A percentile compares a stretch with the other conserved stretches of the same genome.
phyloP scores from a whole-genome alignment of 257 asterid species.

The Ligustrum vulgare region DNA sequence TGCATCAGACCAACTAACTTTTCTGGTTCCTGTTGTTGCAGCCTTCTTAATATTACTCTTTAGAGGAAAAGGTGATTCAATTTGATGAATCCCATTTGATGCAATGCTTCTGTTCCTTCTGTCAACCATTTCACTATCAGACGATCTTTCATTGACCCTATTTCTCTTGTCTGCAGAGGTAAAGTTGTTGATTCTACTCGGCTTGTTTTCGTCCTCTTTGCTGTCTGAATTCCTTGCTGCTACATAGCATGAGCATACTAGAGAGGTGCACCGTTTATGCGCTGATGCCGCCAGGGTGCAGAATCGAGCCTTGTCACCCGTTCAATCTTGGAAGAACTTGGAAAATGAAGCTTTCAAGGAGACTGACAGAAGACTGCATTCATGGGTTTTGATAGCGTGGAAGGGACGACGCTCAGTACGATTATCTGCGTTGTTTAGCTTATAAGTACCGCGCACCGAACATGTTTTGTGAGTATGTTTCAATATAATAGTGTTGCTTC shows the following conservation, averaged over 20 bases:
- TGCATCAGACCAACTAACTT: conserved; percentile 70
- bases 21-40: conserved; percentile 40
- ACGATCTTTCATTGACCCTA: conserved; percentile 18
- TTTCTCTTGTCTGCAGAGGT: background rate
- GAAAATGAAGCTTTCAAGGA: background rate
- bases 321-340: background rate
- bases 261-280: conserved; percentile 50
- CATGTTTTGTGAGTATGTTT: conserved; percentile 18
- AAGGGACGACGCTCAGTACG: background rate
- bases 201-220: conserved; percentile 37
- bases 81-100: conserved; percentile 10
- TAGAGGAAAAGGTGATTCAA: conserved; percentile 29
- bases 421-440: background rate
- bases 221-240: conserved; percentile 54
- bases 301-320: background rate
- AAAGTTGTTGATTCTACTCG: background rate
- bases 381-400: background rate
- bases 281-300: conserved; percentile 50
- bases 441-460: background rate
- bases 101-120: background rate
- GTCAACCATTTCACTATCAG: conserved; percentile 11
- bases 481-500: conserved; percentile 31
- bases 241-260: conserved; percentile 67
- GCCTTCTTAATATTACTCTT: conserved; percentile 66
- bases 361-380: background rate